phyloP scores from a whole-genome alignment of 345 rosid species.

The Brassica rapa region DNA sequence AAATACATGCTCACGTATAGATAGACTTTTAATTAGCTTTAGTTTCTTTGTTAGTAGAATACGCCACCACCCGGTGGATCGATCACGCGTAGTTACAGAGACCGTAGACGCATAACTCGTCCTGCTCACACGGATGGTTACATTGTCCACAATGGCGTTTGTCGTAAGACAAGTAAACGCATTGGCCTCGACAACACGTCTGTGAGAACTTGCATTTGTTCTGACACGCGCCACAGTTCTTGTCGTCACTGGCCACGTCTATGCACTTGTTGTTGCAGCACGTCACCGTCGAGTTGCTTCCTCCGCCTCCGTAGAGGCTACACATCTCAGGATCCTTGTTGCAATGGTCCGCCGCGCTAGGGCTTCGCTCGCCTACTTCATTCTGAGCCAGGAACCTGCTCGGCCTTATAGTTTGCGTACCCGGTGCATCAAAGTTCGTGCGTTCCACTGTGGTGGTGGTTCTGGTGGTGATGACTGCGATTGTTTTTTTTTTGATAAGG shows the following conservation, averaged over 20 bases:
- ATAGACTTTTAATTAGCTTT: conserved; percentile 2
- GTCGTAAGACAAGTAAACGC: conserved; percentile 52
- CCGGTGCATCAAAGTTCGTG: not conserved
- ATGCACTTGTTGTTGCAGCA: conserved; percentile 86
- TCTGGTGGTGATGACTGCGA: conserved; percentile 1
- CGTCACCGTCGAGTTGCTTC: conserved; percentile 37
- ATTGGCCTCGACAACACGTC: conserved; percentile 64
- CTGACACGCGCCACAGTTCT: conserved; percentile 73
- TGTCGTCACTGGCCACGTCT: conserved; percentile 34
- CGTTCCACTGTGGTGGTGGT: not conserved
- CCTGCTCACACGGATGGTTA: conserved; percentile 50
- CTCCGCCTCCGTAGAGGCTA: conserved; percentile 35
- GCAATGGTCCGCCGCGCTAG: conserved; percentile 64
- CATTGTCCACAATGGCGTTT: conserved; percentile 75
- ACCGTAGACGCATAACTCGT: conserved; percentile 57
- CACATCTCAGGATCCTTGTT: conserved; percentile 51
- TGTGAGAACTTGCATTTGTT: conserved; percentile 60
- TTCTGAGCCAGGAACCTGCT: conserved; percentile 60
- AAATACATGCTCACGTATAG: not conserved
- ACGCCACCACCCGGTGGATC: not conserved
- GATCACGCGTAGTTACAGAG: conserved; percentile 61
- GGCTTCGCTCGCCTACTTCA: conserved; percentile 35
- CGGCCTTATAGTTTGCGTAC: conserved; percentile 23
- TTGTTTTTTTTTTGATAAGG: not conserved
- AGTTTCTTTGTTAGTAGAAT: not conserved